Evolutionary conservation across 1,284 basidiomycete genomes (phyloP), one percentile per base, ranked within the genome.

Genomic region (Cutaneotrichosporon sp.): DNA sequence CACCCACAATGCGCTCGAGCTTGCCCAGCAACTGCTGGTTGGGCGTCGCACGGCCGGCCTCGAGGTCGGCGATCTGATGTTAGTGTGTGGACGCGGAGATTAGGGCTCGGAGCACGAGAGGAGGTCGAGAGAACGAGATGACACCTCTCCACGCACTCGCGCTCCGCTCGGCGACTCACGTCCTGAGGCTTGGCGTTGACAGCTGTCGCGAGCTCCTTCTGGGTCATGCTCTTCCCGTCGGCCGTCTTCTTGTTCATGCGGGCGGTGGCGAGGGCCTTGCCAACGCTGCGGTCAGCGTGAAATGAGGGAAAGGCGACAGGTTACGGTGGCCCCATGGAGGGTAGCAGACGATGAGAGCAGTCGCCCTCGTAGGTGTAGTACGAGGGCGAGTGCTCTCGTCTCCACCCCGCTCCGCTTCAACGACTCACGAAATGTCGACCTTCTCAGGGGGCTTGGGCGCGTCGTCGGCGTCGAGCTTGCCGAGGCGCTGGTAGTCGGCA

Each of bases 401-500:
- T 26, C 26, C 26, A 26, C 26, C 26, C 26, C 26, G 26, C 26
- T 26, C 26, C 26, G 26, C 26, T 26, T 26, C 26, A 26, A 26
- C 26, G 26, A 76, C 78, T 69, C 64, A 80, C 77, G 74, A 73
- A 40, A 66, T 63, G 64, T 76, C 83, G 70, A 99, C 84, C 81
- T 95, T 97, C 69, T 90, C 78, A 52, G 96, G 97, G 9, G 97
- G 94, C 10, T 94, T 91, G 26, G 97, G 95, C 75, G 97, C 96
- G 81, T 98, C 97, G 73, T 97, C 92, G 63, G 91, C 87, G 81
- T 95, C 94, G 53, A 97, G 88, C 78, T 95, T 95, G 42, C 91
- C 93, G 77, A 96, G 94, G 66, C 87, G 87, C 80, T 93, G 91
- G 82, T 97, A 92, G 82, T 97, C 93, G 68, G 91, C 90, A 52